These are phyloP conservation scores for Exophiala spinifera DNA, from an alignment of 2,329 filamentous ascomycete genomes.

Conservation along the genomic window DNA sequence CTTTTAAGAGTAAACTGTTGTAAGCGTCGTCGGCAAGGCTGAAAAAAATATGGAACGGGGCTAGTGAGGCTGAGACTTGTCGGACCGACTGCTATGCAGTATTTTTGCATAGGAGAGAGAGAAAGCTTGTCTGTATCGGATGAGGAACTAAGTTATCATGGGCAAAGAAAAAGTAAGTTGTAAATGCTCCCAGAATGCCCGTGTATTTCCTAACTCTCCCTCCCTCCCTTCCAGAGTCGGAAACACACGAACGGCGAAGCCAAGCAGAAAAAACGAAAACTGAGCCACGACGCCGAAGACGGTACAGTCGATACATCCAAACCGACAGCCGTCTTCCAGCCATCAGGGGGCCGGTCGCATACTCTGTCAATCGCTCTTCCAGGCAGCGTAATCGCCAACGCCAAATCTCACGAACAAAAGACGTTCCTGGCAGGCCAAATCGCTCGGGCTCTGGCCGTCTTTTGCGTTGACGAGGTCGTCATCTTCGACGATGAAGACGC, in stretches of 20 bases:
- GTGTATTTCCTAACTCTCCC: background rate
- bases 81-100: too few relatives aligned
- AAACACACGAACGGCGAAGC: slow-evolving; percentile 12
- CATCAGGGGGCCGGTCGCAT: slow-evolving; percentile 63
- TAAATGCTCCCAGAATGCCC: background rate
- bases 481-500: slow-evolving; percentile 67
- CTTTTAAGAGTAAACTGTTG: too few relatives aligned
- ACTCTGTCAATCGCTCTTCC: slow-evolving; percentile 76
- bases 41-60: background rate
- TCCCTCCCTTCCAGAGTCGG: slow-evolving; percentile 6
- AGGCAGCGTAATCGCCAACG: slow-evolving; percentile 69
- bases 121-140: too few relatives aligned
- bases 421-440: slow-evolving; percentile 71
- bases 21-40: too few relatives aligned
- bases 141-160: too few relatives aligned
- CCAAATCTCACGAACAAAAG: slow-evolving; percentile 70
- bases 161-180: slow-evolving; percentile 13
- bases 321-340: slow-evolving; percentile 66
- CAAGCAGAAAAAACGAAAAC: slow-evolving; percentile 7
- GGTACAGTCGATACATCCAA: slow-evolving; percentile 58
- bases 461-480: slow-evolving; percentile 79
- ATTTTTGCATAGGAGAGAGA: too few relatives aligned
- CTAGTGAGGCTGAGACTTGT: background rate
- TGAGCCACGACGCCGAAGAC: background rate
- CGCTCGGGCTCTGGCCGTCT: slow-evolving; percentile 76